Base-by-base conservation (phyloP, 371 early-diverging fungal species). In the Apophysomyces elegans region DNA sequence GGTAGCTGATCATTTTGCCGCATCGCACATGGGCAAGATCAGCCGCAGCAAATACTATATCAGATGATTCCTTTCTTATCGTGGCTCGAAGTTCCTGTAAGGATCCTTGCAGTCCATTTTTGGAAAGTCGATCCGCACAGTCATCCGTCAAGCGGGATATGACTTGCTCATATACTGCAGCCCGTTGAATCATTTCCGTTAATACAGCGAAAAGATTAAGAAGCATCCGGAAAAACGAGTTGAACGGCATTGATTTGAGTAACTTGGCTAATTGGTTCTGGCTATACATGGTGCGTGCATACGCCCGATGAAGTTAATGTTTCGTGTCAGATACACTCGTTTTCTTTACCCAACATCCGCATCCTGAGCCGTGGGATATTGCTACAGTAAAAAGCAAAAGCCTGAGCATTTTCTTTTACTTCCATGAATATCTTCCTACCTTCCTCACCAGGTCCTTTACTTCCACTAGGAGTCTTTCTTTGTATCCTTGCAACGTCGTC, bases 11-110 rank as follows among this genome's bases (percentile, higher is more conserved):
- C 58, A 96, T 76, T 67, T 95, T 95, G 18, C 95, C 93, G 67
- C 93, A 93, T 32, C 95, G 89, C 9, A 90, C 88, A 69, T 97
- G 95, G 0, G 94, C 90, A 8, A 92, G 68, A 63, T 96, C 96
- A 5, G 90, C 86, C 0, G 88, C 88, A 7, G 90, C 84, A 64
- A 87, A 88, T 5, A 95, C 76, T 16, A 93, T 86, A 58, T 92
- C 91, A 11, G 77, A 74, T 1, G 84, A 84, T 58, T 86, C 86
- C 5, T 83, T 77, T 61, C 76, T 71, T 13, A 82, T 60, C 41
- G 36, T 32, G 7, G 37, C 18, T 37, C 57, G 13, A 9, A 61
- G 46, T n/a, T 72, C 70, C 0, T 60, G 26, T 11, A 45, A 16
- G 5, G 39, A 14, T 32, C 14, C n/a, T 5, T 35, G 45, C 41